These are phyloP conservation scores for Chamaecrista fasciculata DNA, from an alignment of 306 rosid genomes.

Conservation along the genomic window DNA sequence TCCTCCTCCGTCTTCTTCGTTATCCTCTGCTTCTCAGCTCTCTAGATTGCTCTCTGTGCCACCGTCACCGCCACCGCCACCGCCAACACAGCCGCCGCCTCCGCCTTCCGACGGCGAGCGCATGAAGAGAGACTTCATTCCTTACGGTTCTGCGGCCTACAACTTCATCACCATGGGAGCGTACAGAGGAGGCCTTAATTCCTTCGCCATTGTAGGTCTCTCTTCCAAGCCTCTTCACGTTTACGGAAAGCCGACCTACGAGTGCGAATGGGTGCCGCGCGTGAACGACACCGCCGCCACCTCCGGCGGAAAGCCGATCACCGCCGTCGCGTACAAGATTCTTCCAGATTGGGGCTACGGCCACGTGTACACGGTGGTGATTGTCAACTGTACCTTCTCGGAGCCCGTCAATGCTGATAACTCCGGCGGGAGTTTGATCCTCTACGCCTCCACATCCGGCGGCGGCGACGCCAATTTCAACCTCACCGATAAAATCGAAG, in stretches of 20 bases:
- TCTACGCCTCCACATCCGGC: conserved; percentile 50
- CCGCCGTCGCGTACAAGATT: conserved; percentile 47
- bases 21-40: neutral
- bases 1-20: neutral
- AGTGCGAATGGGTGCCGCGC: conserved; percentile 53
- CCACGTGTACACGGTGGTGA: conserved; percentile 57
- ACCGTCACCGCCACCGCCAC: conserved; percentile 25
- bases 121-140: conserved; percentile 40
- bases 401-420: conserved; percentile 45
- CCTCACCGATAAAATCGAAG: conserved; percentile 50
- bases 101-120: conserved; percentile 27
- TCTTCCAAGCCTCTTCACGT: conserved; percentile 69
- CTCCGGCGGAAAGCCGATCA: neutral
- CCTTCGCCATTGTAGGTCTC: conserved; percentile 56
- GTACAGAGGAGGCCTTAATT: conserved; percentile 62
- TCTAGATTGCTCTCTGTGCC: neutral
- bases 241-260: conserved; percentile 43
- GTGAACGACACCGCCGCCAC: conserved; percentile 20
- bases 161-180: conserved; percentile 62
- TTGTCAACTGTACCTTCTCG: conserved; percentile 64
- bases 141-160: conserved; percentile 57
- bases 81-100: conserved; percentile 27
- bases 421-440: conserved; percentile 53
- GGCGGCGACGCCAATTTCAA: conserved; percentile 49
- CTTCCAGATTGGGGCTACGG: conserved; percentile 79